phyloP scores from a whole-genome alignment of 2,329 filamentous ascomycete genomes.

The Cordyceps cateniannulata region DNA sequence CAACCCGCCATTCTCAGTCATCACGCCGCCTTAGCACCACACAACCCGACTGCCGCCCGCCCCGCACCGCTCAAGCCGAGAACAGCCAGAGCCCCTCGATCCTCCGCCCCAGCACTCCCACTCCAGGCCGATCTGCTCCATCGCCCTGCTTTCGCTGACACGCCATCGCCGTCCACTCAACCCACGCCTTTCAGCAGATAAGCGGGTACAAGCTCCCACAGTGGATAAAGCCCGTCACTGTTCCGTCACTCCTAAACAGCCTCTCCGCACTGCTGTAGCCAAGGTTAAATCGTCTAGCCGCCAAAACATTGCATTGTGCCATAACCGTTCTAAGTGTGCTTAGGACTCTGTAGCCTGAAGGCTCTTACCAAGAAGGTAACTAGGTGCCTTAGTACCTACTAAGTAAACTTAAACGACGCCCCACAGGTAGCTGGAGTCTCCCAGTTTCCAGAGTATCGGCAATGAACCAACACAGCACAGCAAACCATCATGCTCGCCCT shows the following conservation, averaged over 20 bases:
- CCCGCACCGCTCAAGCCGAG: not conserved
- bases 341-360: too few species aligned
- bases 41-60: not conserved
- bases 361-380: too few species aligned
- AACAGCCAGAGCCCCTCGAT: not conserved
- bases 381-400: too few species aligned
- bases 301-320: not conserved
- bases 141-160: not conserved
- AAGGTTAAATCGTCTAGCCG: not conserved
- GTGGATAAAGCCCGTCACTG: not conserved
- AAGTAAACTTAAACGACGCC: too few species aligned
- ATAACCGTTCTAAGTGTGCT: too few species aligned
- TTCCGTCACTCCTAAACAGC: slow-evolving; percentile 3
- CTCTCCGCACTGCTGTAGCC: not conserved
- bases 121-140: not conserved
- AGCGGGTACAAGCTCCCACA: not conserved
- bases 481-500: too few species aligned
- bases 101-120: not conserved
- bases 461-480: too few species aligned
- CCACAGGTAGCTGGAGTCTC: not conserved
- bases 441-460: too few species aligned
- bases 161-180: not conserved
- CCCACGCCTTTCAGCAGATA: not conserved
- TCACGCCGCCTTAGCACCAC: not conserved
- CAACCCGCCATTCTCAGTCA: not conserved